Evolutionary conservation across 805 yeast species (phyloP), one percentile per base, ranked within the genome.

Genomic region (Zygosaccharomyces bailii): DNA sequence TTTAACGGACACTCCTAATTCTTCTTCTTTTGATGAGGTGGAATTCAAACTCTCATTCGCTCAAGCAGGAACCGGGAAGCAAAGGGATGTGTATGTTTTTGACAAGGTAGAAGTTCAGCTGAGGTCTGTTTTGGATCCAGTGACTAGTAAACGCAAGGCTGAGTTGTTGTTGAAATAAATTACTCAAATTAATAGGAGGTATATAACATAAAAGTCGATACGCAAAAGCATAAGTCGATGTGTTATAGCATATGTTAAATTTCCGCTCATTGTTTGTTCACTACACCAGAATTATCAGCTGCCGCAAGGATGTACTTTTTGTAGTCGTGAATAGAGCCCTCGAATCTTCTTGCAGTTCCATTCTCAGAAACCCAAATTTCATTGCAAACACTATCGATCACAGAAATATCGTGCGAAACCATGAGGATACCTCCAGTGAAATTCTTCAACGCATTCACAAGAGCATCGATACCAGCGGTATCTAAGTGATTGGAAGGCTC

Each of bases 401-500:
- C 85, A 21, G 89, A 73, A 34, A 93, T 97, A 73, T 93, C 99
- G 76, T 93, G 99, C 41, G 96, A 86, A 47, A 93, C 99, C 96
- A 93, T 89, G 56, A 93, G 74, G 19, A 93, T 85, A 66, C 99
- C 99, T 63, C 99, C 99, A 60, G 87, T 78, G 75, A 90, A 93
- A 49, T 78, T 80, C 50, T 76, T 80, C 62, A 93, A 73, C 1
- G 98, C 98, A 34, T 85, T 95, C 6, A 93, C 82, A 49, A 93
- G 75, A 0, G 99, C 99, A 66, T 93, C 99, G 59, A 93, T 73
- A 78, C 97, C 99, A 27, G 95, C 84, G 6, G 96, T 91, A 84
- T 93, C 99, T 76, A 93, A 80, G 70, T 93, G 99, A 70, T 93
- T 93, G 5, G 96, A 86, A 68, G 99, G 99, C 76, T 93, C 99